Base-by-base conservation (phyloP, 192 early-diverging fungal species). In the Lunasporangiospora selenospora region DNA sequence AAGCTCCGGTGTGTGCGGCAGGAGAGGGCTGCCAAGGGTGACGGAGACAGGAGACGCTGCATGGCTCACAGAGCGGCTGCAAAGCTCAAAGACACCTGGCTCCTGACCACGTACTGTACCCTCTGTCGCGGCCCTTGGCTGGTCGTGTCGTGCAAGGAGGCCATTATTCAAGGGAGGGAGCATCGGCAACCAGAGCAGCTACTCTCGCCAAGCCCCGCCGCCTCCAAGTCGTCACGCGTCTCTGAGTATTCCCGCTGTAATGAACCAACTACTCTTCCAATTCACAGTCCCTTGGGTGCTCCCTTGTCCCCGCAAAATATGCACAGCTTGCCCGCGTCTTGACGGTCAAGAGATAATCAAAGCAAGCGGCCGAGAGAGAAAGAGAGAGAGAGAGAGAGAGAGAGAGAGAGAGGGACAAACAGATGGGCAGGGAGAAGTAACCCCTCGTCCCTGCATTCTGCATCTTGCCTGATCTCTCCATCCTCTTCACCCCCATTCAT, bases 131-230 rank as follows among this genome's bases (percentile, higher is more conserved):
- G n/a, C n/a, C n/a, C n/a, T n/a, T n/a, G n/a, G n/a, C n/a, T n/a
- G n/a, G n/a, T n/a, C n/a, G 27, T 6, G 46, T 48, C 27, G 46
- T 16, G 15, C 26, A 48, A 29, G 26, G 46, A 29, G 27, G 30
- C 46, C 30, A n/a, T 48, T 48, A 29, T 29, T 29, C 46, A 48
- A 29, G 30, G 12, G 13, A 48, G 46, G 13, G 46, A 48, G 26
- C 30, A 23, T 4, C 7, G 15, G 13, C 30, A 29, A 7, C 30
- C 46, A 7, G 30, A 29, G 46, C 26, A 30, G 11, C 26, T 48
- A n/a, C 46, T 29, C 26, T 29, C 30, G 46, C 30, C 26, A 1
- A 5, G 13, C 46, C 46, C 30, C 15, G 30, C 30, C 46, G 26
- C 46, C 30, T 23, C 26, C 2, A 48, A 29, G 27, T 48, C 46